Evolutionary conservation across 2,329 filamentous ascomycete species (phyloP).

Genomic region (Nemania sp.): DNA sequence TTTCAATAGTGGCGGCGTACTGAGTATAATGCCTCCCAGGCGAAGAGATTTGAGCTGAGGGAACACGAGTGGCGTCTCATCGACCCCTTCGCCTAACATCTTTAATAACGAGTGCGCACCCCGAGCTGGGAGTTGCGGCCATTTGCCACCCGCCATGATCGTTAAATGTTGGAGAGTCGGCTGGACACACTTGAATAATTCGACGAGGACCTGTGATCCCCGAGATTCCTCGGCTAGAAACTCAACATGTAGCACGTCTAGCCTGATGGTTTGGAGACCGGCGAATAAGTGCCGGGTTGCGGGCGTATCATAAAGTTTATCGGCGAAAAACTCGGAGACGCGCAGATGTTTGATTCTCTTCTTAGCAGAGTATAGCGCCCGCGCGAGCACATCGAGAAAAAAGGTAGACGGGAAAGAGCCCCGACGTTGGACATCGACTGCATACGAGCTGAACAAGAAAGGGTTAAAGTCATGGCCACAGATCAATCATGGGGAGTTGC

Average conservation of each 20-base stretch:
- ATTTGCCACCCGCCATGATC: constrained; percentile 30
- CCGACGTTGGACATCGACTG: constrained; percentile 21
- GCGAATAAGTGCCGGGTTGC: constrained; percentile 35
- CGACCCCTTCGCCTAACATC: constrained; percentile 25
- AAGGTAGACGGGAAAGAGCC: constrained; percentile 23
- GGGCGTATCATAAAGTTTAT: constrained; percentile 24
- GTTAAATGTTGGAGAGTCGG: constrained; percentile 30
- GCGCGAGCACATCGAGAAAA: constrained; percentile 25
- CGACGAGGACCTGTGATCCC: constrained; percentile 19
- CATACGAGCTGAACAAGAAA: constrained; percentile 24
- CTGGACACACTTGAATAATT: constrained; percentile 30
- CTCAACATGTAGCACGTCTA: constrained; percentile 28
- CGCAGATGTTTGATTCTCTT: constrained; percentile 22
- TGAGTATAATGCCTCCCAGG: constrained; percentile 26
- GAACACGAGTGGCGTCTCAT: constrained; percentile 30
- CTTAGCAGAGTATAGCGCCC: constrained; percentile 22
- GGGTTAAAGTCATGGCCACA: neutral
- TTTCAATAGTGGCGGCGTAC: constrained; percentile 31
- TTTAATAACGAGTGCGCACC: constrained; percentile 35
- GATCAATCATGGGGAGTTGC: neutral
- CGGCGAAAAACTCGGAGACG: constrained; percentile 24
- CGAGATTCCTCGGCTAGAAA: constrained; percentile 24
- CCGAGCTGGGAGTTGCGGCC: constrained; percentile 18
- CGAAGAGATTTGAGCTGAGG: constrained; percentile 23
- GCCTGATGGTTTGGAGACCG: constrained; percentile 28